A percentile compares a stretch with the other conserved stretches of the same genome.
Conservation (phyloP, 2,329 filamentous ascomycete genomes). For the Acephala macrosclerotiorum region DNA sequence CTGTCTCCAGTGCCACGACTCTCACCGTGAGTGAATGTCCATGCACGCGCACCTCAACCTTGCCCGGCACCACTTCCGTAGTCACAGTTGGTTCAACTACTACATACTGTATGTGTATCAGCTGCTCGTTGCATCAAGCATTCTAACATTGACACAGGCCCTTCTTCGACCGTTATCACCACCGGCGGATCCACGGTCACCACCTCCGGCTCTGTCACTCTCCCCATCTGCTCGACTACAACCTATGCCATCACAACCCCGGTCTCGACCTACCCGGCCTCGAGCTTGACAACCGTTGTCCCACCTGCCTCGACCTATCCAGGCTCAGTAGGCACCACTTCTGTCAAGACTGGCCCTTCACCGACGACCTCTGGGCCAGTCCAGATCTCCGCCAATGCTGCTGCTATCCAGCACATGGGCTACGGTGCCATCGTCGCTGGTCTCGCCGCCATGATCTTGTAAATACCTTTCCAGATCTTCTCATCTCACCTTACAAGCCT, state of each 20-base stretch:
- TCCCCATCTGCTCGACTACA: conserved; percentile 10
- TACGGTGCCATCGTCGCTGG: conserved; percentile 37
- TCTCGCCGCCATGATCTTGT: conserved; percentile 39
- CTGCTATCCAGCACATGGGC: conserved; percentile 31
- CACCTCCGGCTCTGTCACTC: conserved; percentile 25
- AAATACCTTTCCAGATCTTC: conserved; percentile 24
- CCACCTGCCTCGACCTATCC: conserved; percentile 52
- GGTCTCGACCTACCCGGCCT: conserved; percentile 49
- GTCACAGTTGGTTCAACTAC: conserved; percentile 26
- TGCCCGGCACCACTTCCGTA: conserved; percentile 19
- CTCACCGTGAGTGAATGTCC: neutral
- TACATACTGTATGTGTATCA: conserved; percentile 23
- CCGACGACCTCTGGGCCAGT: conserved; percentile 22
- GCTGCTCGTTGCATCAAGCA: too few species aligned
- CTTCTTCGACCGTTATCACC: conserved; percentile 26
- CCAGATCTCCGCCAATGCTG: conserved; percentile 31
- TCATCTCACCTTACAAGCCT: conserved; percentile 20
- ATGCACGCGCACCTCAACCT: conserved; percentile 28
- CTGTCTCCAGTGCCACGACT: conserved; percentile 1
- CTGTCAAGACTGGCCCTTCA: conserved; percentile 14
- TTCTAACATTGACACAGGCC: conserved; percentile 19
- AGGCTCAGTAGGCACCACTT: conserved; percentile 40
- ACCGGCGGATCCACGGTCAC: conserved; percentile 35
- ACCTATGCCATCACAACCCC: conserved; percentile 43
- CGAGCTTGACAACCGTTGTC: conserved; percentile 48